phyloP scores from a whole-genome alignment of 768 basidiomycete species.

The Termitomyces bulborhizus region DNA sequence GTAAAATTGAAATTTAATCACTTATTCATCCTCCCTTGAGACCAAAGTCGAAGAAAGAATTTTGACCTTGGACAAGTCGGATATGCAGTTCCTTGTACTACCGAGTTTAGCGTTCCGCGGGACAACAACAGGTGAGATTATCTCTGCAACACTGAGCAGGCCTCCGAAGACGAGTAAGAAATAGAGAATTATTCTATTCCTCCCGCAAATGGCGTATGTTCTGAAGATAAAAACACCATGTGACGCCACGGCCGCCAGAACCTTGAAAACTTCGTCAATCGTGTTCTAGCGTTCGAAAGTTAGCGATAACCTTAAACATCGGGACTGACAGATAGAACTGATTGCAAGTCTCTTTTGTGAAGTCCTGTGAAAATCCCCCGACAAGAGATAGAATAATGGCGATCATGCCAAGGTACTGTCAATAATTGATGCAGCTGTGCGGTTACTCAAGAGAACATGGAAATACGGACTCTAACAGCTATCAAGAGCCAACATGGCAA shows the following conservation, averaged over 20 bases:
- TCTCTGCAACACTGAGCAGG: slow-evolving; percentile 12
- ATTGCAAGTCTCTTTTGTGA: slow-evolving; percentile 10
- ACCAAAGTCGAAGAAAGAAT: background rate
- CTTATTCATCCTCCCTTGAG: background rate
- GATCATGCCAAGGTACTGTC: slow-evolving; percentile 17
- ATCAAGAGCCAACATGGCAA: slow-evolving; percentile 16
- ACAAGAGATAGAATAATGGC: slow-evolving; percentile 13
- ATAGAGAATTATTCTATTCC: slow-evolving; percentile 6
- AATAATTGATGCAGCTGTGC: background rate
- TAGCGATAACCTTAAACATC: slow-evolving; percentile 8
- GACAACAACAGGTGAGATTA: slow-evolving; percentile 16
- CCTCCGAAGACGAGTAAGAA: slow-evolving; percentile 16
- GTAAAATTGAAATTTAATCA: background rate
- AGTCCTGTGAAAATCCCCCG: slow-evolving; percentile 13
- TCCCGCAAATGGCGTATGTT: slow-evolving; percentile 16
- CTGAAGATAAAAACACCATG: slow-evolving; percentile 17
- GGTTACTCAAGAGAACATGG: background rate
- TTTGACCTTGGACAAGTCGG: slow-evolving; percentile 13
- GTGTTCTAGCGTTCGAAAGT: background rate
- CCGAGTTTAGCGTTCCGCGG: slow-evolving; percentile 14
- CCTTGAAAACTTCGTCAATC: slow-evolving; percentile 1
- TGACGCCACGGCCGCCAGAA: slow-evolving; percentile 16
- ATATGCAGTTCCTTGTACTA: slow-evolving; percentile 13
- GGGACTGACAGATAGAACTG: slow-evolving; percentile 14
- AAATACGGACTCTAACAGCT: slow-evolving; percentile 9